phyloP scores from a whole-genome alignment of 2,329 filamentous ascomycete genomes.

The Lecanicillium sp. region DNA sequence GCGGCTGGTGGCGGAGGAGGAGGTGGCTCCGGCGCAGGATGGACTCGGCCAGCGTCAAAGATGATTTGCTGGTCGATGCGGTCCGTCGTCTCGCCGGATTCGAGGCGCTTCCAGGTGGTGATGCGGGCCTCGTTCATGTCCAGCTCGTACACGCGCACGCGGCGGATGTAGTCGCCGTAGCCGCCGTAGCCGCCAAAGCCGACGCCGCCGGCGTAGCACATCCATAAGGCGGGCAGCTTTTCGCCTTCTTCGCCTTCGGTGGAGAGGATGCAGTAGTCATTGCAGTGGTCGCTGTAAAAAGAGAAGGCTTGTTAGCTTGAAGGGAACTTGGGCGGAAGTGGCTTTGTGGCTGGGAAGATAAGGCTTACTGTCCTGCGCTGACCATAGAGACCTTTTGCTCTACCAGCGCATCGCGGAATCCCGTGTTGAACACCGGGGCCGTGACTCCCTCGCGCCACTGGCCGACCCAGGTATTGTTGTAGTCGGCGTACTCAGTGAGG shows the following conservation, averaged over 20 bases:
- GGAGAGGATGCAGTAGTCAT: conserved; percentile 85
- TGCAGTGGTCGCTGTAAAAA: conserved; percentile 70
- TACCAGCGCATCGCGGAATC: conserved; percentile 85
- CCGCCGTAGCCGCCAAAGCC: conserved; percentile 95
- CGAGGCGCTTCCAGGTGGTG: conserved; percentile 84
- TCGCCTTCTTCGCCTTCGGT: conserved; percentile 34
- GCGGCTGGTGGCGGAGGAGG: conserved; percentile 9
- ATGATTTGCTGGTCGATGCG: conserved; percentile 59
- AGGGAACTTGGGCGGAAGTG: too few relatives aligned
- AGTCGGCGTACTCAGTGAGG: conserved; percentile 73
- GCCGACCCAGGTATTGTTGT: conserved; percentile 53
- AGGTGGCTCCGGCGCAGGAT: conserved; percentile 20
- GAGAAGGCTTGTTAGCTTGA: conserved; percentile 15
- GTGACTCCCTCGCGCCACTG: conserved; percentile 77
- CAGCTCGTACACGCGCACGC: conserved; percentile 83
- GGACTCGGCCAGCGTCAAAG: conserved; percentile 50
- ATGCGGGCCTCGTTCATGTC: conserved; percentile 88
- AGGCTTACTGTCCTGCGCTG: conserved; percentile 77
- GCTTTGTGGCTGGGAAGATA: background rate
- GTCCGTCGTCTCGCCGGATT: conserved; percentile 49
- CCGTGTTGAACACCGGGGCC: conserved; percentile 80
- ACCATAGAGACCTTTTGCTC: conserved; percentile 81
- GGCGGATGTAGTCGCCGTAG: conserved; percentile 76
- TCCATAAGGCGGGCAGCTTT: conserved; percentile 72
- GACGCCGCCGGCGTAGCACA: conserved; percentile 91